Base-by-base conservation (phyloP, 1,284 basidiomycete genomes). In the Ustilago tritici region DNA sequence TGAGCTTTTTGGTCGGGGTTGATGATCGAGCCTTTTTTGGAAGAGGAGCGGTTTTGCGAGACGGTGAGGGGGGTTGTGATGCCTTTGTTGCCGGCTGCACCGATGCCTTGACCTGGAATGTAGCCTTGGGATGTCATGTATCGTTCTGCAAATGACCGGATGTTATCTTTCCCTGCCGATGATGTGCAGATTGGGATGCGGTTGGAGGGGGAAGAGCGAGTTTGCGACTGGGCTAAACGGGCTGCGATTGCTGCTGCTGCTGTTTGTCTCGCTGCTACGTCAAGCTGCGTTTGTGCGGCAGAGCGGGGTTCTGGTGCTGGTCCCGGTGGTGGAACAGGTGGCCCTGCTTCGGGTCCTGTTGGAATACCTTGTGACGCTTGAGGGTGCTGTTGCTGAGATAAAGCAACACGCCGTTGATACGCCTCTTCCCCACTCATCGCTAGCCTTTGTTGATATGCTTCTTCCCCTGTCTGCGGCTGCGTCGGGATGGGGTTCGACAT, bases 201-300 rank as follows among this genome's bases (percentile, higher is more conserved):
- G n/a, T 19, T 46, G 19, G 53, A 28, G 17, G 53, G 4, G 32
- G 56, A 23, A n/a, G 56, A 38, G 35, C 55, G 23, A n/a, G 36
- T n/a, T 19, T 34, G 52, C 12, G 36, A 34, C 9, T 70, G 49
- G 11, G 56, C 67, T 5, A 82, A 66, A 17, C 75, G 68, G 2
- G 80, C 81, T 6, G 81, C 81, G 43, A 82, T 82, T 55, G 79
- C 79, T 2, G 72, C 79, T 40, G 81, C 81, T 28, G 75, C 80
- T 7, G 38, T 61, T 41, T 72, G 67, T 8, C 70, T 59, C 2
- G 79, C 41, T 46, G 66, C 53, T 7, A 76, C 40, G 40, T 77
- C 73, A 4, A 12, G 4, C 34, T 15, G 14, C 14, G 56, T 3
- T 28, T 47, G 14, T 19, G 38, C 0, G 2, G 57, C 0, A 23